These are phyloP conservation scores for Holtermannia corniformis DNA, from an alignment of 768 basidiomycete species.

Conservation along the genomic window DNA sequence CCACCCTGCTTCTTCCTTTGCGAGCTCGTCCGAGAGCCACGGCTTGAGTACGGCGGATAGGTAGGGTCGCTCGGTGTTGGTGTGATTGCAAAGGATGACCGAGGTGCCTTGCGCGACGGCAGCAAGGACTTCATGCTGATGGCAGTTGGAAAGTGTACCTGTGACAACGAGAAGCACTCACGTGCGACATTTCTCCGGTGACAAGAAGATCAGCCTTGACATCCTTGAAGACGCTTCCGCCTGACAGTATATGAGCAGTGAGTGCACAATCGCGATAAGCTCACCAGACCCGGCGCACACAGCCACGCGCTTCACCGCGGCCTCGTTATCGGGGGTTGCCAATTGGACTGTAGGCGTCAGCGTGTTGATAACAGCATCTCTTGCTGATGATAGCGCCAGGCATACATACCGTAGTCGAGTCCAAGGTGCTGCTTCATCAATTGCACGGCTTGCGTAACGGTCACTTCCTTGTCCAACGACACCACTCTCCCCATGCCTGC, in stretches of 20 bases:
- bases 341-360: slow-evolving; percentile 27
- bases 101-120: slow-evolving; percentile 64
- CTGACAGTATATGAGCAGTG: neutral
- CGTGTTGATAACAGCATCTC: neutral
- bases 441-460: slow-evolving; percentile 53
- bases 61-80: slow-evolving; percentile 91
- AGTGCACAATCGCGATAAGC: neutral
- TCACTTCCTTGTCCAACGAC: slow-evolving; percentile 51
- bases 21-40: slow-evolving; percentile 53
- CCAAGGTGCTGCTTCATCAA: slow-evolving; percentile 63
- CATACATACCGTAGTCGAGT: slow-evolving; percentile 51
- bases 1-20: slow-evolving; percentile 34
- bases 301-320: slow-evolving; percentile 53
- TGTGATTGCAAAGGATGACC: slow-evolving; percentile 80
- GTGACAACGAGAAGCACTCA: slow-evolving; percentile 41
- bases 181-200: slow-evolving; percentile 89
- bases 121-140: slow-evolving; percentile 76
- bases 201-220: slow-evolving; percentile 74
- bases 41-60: slow-evolving; percentile 58
- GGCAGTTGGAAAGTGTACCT: neutral
- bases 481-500: slow-evolving; percentile 62
- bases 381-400: neutral
- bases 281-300: slow-evolving; percentile 82
- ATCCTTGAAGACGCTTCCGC: slow-evolving; percentile 59
- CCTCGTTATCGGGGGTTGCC: slow-evolving; percentile 17